phyloP scores from a whole-genome alignment of 768 basidiomycete species.

The Lentinus tigrinus region DNA sequence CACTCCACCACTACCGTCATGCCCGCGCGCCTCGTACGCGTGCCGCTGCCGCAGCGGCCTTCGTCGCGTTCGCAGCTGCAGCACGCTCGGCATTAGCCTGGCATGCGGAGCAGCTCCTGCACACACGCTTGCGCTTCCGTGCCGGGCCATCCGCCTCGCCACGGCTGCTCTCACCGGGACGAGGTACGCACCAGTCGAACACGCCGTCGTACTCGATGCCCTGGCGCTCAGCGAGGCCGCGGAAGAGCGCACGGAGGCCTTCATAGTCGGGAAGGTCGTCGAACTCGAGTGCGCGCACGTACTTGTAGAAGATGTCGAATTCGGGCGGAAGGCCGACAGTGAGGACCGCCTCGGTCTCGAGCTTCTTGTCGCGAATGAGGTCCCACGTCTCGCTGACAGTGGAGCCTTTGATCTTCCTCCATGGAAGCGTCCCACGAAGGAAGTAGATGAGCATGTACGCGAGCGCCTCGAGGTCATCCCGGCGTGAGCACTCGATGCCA shows the following conservation, averaged over 20 bases:
- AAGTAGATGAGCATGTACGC: constrained; percentile 86
- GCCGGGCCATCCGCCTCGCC: not conserved
- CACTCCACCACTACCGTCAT: not conserved
- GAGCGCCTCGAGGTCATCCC: constrained; percentile 78
- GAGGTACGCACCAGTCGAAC: constrained; percentile 30
- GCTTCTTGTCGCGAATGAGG: constrained; percentile 70
- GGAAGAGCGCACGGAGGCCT: constrained; percentile 73
- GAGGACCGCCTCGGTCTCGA: constrained; percentile 62
- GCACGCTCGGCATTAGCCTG: constrained; percentile 20
- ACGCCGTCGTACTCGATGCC: constrained; percentile 28
- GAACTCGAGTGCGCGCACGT: constrained; percentile 80
- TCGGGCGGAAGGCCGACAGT: constrained; percentile 78
- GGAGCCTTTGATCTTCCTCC: constrained; percentile 69
- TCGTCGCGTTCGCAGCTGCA: constrained; percentile 14
- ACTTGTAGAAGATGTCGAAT: constrained; percentile 75
- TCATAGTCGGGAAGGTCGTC: constrained; percentile 90
- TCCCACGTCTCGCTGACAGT: constrained; percentile 73
- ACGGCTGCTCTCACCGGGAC: constrained; percentile 16
- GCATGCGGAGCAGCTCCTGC: constrained; percentile 26
- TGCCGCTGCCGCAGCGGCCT: constrained; percentile 5
- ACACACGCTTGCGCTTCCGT: constrained; percentile 21
- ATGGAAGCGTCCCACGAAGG: constrained; percentile 73
- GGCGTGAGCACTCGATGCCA: constrained; percentile 73
- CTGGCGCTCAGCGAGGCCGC: constrained; percentile 36
- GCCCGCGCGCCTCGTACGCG: constrained; percentile 1